Base-by-base conservation (phyloP, 2,329 filamentous ascomycete genomes). In the Fusarium sp. region DNA sequence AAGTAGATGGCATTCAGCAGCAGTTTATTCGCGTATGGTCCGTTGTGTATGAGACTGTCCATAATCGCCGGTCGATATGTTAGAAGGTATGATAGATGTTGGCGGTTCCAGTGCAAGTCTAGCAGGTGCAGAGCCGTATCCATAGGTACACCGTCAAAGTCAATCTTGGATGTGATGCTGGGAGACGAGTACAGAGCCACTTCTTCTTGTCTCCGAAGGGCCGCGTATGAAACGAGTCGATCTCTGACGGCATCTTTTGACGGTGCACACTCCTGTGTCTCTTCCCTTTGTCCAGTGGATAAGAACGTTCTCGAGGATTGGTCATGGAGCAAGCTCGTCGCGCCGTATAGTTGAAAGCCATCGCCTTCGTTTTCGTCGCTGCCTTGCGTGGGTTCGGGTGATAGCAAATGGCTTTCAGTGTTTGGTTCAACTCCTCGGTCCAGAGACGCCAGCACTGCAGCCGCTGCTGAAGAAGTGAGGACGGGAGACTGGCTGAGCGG, bases 11-110 rank as follows among this genome's bases (percentile, higher is more conserved):
- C 85, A 68, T 88, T 87, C 5, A 88, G 75, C 1, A 88, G 78
- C 3, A 86, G 79, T 60, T 86, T 84, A 0, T 86, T 87, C 64
- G 86, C 88, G 73, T 88, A 87, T 0, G 84, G 85, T 0, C 87
- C 86, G 14, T 80, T 77, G 44, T 83, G 82, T 54, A 85, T 84
- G 83, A 86, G 83, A 69, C 83, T 81, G 4, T 82, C 73, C 82
- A 85, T 86, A 58, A 87, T 85, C 0, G 82, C 83, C 0, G 86
- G 83, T 1, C 86, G 82, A 70, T 87, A 86, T 1, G 82, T 84
- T 49, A 86, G 79, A 1, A 69, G 57, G 11, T 64, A 71, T 0
- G 82, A 81, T 60, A 84, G 79, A 62, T 86, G 84, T 64, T 86
- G 84, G 4, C 84, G 81, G 70, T 84, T 86, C 84, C 84, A 87